These are phyloP conservation scores for Bryopsis sp. DNA, from an alignment of 139 green algal species.

Conservation along the genomic window DNA sequence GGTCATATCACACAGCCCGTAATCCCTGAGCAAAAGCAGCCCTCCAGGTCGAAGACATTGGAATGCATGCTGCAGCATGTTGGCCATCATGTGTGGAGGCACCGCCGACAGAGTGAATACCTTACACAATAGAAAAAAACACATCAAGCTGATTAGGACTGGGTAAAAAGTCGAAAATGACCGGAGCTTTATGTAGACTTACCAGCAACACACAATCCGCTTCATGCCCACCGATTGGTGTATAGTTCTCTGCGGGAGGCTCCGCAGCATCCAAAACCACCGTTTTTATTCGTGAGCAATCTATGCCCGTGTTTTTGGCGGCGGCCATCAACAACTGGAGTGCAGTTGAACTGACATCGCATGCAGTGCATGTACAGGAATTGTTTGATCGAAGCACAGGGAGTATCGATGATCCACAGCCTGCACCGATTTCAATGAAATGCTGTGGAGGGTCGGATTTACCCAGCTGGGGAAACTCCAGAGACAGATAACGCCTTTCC, in stretches of 20 bases:
- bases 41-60: not conserved
- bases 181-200: not conserved
- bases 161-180: not conserved
- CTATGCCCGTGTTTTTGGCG: not conserved
- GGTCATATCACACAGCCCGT: conserved; percentile 12
- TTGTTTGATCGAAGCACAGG: not conserved
- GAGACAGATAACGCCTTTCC: not conserved
- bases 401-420: conserved; percentile 15
- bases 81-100: not conserved
- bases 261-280: not conserved
- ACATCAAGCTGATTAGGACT: not conserved
- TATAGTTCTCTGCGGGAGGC: not conserved
- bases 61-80: not conserved
- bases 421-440: not conserved
- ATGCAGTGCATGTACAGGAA: not conserved
- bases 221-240: no score
- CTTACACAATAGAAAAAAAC: not conserved
- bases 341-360: conserved; percentile 5
- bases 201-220: conserved; percentile 1
- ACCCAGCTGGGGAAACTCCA: conserved; percentile 1
- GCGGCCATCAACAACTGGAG: not conserved
- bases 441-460: not conserved
- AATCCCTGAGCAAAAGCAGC: not conserved
- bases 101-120: conserved; percentile 10
- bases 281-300: not conserved